Percentiles rank a stretch among this genome's conserved stretches.
These are phyloP conservation scores for Lodderomyces elongisporus DNA, from an alignment of 1,139 yeast genomes.

Conservation along the genomic window DNA sequence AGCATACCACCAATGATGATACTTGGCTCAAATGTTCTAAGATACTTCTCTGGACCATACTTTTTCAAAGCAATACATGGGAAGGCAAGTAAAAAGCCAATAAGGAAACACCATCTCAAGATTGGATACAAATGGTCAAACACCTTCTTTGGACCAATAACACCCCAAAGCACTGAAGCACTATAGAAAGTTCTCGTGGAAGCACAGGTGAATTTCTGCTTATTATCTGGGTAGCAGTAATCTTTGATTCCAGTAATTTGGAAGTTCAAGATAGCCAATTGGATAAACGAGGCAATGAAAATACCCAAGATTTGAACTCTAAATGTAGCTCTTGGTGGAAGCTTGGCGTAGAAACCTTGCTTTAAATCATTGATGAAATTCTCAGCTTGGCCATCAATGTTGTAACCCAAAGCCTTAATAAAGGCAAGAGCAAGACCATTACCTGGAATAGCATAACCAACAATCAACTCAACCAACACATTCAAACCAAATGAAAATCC, in stretches of 20 bases:
- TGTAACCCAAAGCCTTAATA: constrained; percentile 54
- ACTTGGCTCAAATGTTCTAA: constrained; percentile 39
- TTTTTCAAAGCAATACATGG: constrained; percentile 38
- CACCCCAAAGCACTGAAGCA: constrained; percentile 63
- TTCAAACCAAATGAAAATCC: constrained; percentile 51
- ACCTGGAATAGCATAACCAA: constrained; percentile 61
- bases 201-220: constrained; percentile 48
- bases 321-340: constrained; percentile 60
- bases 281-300: constrained; percentile 39
- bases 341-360: constrained; percentile 56
- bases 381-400: constrained; percentile 56
- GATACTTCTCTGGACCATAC: constrained; percentile 25
- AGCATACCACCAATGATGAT: constrained; percentile 37
- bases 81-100: constrained; percentile 46
- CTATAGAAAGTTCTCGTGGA: constrained; percentile 43
- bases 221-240: constrained; percentile 41
- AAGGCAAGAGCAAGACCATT: constrained; percentile 55
- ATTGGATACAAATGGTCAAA: constrained; percentile 46
- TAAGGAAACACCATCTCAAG: constrained; percentile 48
- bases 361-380: constrained; percentile 50
- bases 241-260: constrained; percentile 33
- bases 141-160: constrained; percentile 58
- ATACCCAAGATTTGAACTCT: constrained; percentile 53
- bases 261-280: constrained; percentile 53
- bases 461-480: constrained; percentile 54